phyloP scores from a whole-genome alignment of 371 early-diverging fungal species.

The Batkoa obscura region DNA sequence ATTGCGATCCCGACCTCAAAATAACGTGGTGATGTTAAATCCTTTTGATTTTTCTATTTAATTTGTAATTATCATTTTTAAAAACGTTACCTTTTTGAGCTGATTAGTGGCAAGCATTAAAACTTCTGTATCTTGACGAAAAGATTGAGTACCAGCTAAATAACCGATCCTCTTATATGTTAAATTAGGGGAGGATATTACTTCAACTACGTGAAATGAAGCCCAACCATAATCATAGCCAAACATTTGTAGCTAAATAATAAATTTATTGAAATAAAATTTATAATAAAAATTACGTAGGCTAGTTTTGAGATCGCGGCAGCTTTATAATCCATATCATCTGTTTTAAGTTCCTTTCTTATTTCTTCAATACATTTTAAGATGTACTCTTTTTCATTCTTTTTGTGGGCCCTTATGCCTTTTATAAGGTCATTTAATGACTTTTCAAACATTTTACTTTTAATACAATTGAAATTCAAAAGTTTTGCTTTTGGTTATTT shows the following conservation, averaged over 20 bases:
- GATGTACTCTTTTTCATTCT: conserved; percentile 74
- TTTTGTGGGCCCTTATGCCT: conserved; percentile 83
- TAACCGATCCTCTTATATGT: conserved; percentile 79
- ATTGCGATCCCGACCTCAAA: conserved; percentile 75
- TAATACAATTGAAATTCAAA: too few species aligned
- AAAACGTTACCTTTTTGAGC: conserved; percentile 61
- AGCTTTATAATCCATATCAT: conserved; percentile 70
- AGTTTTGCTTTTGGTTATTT: too few species aligned
- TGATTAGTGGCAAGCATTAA: conserved; percentile 89
- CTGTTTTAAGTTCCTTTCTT: conserved; percentile 63
- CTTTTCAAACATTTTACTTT: conserved; percentile 78
- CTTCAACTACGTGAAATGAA: conserved; percentile 88
- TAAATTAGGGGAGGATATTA: conserved; percentile 80
- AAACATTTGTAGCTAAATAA: conserved; percentile 72
- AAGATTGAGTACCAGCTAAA: conserved; percentile 73
- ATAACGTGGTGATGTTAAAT: conserved; percentile 56
- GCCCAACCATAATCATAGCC: conserved; percentile 96
- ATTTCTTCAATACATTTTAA: conserved; percentile 66
- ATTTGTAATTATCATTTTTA: background rate
- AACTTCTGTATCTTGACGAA: conserved; percentile 85
- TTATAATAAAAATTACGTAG: conserved; percentile 30
- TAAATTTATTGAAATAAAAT: background rate
- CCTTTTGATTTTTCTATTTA: conserved; percentile 23
- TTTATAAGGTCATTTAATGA: conserved; percentile 74
- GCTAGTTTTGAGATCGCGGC: conserved; percentile 74